A percentile compares a stretch with the other conserved stretches of the same genome.
These are phyloP conservation scores for Eimeria acervulina DNA, from an alignment of 169 alveolate species.

Conservation along the genomic window DNA sequence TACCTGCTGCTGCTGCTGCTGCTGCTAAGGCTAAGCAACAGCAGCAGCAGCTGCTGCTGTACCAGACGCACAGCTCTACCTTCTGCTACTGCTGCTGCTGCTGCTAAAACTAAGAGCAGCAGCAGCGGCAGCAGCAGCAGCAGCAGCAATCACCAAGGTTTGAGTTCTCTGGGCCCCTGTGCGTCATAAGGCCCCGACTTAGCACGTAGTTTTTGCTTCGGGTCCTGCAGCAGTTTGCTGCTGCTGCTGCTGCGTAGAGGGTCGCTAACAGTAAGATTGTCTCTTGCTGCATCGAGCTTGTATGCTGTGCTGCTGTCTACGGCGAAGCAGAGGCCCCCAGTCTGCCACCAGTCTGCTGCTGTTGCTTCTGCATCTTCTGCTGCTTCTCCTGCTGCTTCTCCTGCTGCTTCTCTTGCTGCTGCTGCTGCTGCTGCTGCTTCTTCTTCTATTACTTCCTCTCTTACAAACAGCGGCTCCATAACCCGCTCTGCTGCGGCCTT, in stretches of 20 bases:
- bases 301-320: constrained; percentile 77
- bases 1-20: background rate
- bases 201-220: background rate
- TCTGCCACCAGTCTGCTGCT: constrained; percentile 37
- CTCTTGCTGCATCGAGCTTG: constrained; percentile 55
- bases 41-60: background rate
- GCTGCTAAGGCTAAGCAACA: background rate
- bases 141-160: background rate
- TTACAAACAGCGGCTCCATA: background rate
- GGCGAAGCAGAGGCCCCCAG: constrained; percentile 72
- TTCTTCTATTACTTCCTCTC: background rate
- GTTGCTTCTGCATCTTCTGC: background rate
- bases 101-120: background rate
- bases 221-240: background rate
- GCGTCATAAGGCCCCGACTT: background rate
- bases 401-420: background rate
- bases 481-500: constrained; percentile 30
- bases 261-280: constrained; percentile 1
- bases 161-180: constrained; percentile 17
- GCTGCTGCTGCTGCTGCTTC: constrained; percentile 20
- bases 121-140: background rate
- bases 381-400: constrained; percentile 3
- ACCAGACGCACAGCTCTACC: background rate
- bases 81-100: background rate
- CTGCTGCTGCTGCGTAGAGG: background rate